Evolutionary conservation across 139 green algal genomes (phyloP), one percentile per base, ranked within the genome.

Genomic region (Parachlorella kessleri): DNA sequence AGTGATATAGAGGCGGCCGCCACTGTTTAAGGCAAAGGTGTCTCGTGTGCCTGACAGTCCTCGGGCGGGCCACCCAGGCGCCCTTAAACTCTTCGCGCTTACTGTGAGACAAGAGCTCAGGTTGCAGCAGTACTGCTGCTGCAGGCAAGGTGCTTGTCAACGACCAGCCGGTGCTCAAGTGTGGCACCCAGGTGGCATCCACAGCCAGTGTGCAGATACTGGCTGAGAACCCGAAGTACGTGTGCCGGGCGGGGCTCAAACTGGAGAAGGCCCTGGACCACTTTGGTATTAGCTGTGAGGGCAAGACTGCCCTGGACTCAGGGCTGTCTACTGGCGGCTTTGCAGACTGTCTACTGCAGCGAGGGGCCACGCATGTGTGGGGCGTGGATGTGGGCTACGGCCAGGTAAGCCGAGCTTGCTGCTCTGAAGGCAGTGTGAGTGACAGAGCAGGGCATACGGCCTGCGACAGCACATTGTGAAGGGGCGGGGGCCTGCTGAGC

Each of bases 271-370:
- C 96, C 9, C 82, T 99, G 55, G 73, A 93, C 21, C 80, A 94
- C 33, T 99, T 97, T 74, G 76, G 70, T 18, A 83, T 99, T 1
- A 88, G 97, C 75, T 89, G 94, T 5, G 76, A 54, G 4, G 96
- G 93, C 4, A 78, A 90, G 30, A 82, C 85, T 3, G 90, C 76
- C 2, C 83, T 99, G 23, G 96, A 99, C 78, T 88, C 94, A 38
- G 96, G 96, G 0, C 86, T 99, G 40, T 98, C 94, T 18, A 99
- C 96, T 1, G 96, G 96, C 23, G 96, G 96, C 66, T 99, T 99
- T 86, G 94, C 96, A 59, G 96, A 99, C 84, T 99, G 95, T 87
- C 83, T 99, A 76, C 88, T 99, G 81, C 96, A 99, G 88, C 69
- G 81, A 7, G 96, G 96, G 4, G 93, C 92, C 0, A 69, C 66